phyloP scores from a whole-genome alignment of 352 stramenopile species.

The Pythium scleroteichum region DNA sequence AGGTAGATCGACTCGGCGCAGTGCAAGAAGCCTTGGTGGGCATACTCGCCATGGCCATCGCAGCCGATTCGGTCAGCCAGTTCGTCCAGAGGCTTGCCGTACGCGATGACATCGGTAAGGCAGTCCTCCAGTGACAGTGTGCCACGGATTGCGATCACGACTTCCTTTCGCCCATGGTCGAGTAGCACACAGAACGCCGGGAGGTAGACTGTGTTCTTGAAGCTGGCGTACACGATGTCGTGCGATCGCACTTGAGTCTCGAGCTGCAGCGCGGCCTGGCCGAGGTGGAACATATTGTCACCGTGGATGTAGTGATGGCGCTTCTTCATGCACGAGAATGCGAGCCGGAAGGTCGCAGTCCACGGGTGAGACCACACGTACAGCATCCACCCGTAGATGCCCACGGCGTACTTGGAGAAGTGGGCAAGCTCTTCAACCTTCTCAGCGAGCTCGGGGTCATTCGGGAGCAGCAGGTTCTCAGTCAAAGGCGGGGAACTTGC shows the following conservation, averaged over 20 bases:
- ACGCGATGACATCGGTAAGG: slow-evolving; percentile 84
- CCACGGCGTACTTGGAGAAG: slow-evolving; percentile 83
- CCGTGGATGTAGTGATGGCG: slow-evolving; percentile 68
- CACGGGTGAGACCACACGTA: slow-evolving; percentile 90
- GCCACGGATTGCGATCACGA: slow-evolving; percentile 81
- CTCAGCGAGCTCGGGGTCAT: slow-evolving; percentile 48
- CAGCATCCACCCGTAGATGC: slow-evolving; percentile 90
- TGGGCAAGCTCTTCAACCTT: slow-evolving; percentile 72
- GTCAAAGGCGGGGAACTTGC: slow-evolving; percentile 29
- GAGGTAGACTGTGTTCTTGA: slow-evolving; percentile 78
- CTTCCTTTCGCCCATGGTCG: slow-evolving; percentile 68
- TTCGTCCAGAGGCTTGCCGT: slow-evolving; percentile 74
- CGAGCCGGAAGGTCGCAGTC: slow-evolving; percentile 71
- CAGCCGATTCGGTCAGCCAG: slow-evolving; percentile 65
- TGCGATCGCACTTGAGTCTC: slow-evolving; percentile 59
- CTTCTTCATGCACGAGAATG: slow-evolving; percentile 76
- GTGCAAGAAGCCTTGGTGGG: slow-evolving; percentile 83
- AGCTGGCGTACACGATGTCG: slow-evolving; percentile 84
- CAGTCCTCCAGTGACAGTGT: slow-evolving; percentile 88
- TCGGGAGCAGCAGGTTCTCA: slow-evolving; percentile 39
- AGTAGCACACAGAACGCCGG: slow-evolving; percentile 83
- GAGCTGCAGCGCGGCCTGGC: slow-evolving; percentile 79
- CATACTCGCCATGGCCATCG: slow-evolving; percentile 69
- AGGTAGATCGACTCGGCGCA: slow-evolving; percentile 74
- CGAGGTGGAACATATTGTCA: slow-evolving; percentile 83